Evolutionary conservation across 164 flowering plant genomes (phyloP).

Genomic region (Cinnamomum chago): DNA sequence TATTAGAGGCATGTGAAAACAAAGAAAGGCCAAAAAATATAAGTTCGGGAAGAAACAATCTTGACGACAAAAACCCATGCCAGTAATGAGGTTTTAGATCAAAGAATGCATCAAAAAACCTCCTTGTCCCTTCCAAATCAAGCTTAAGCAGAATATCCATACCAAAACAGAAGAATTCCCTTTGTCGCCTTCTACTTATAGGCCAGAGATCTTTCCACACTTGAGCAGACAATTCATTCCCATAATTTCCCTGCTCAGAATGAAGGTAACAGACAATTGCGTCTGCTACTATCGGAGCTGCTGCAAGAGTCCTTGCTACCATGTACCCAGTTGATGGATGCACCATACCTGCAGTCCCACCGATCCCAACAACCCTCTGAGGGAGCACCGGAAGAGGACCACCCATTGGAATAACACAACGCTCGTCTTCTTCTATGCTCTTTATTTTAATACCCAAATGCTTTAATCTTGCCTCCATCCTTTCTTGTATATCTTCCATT

Average conservation of each 20-base stretch:
- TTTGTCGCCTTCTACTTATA: conserved; percentile 70
- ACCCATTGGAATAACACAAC: conserved; percentile 90
- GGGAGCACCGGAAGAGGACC: conserved; percentile 93
- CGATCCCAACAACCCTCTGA: conserved; percentile 85
- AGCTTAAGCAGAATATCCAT: conserved; percentile 92
- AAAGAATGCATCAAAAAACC: conserved; percentile 90
- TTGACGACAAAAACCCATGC: conserved; percentile 94
- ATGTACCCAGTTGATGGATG: conserved; percentile 97
- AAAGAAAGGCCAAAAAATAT: conserved; percentile 75
- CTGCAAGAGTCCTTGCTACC: conserved; percentile 92
- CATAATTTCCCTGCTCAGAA: conserved; percentile 32
- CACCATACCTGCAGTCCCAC: conserved; percentile 97
- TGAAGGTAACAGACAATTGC: conserved; percentile 62
- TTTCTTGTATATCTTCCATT: conserved; percentile 75
- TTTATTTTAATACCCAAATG: conserved; percentile 83
- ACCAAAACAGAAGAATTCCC: conserved; percentile 95
- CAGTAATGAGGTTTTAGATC: conserved; percentile 81
- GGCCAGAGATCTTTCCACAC: conserved; percentile 95
- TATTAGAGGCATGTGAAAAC: conserved; percentile 75
- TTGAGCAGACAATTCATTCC: conserved; percentile 55
- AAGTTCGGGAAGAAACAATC: conserved; percentile 85
- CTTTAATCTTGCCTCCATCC: conserved; percentile 81
- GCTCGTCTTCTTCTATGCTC: conserved; percentile 89
- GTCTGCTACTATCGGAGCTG: conserved; percentile 79
- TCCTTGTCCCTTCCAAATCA: conserved; percentile 68